Base-by-base conservation (phyloP, 2,329 filamentous ascomycete genomes). In the Cryphonectria japonica region DNA sequence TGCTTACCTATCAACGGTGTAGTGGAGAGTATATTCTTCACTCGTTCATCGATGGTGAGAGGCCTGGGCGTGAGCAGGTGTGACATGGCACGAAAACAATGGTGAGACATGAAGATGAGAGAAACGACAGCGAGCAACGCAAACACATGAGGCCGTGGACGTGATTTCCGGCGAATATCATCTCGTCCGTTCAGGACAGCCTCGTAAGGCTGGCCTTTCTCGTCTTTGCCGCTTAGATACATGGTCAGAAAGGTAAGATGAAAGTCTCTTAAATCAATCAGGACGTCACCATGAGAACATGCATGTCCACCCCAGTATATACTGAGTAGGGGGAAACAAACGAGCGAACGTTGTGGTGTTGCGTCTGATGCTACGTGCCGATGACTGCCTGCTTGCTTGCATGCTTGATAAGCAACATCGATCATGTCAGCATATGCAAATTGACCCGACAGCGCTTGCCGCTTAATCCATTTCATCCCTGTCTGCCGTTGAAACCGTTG, bases 1-100 rank as follows among this genome's bases (percentile, higher is more conserved):
- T 26, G 50, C 63, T 46, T 80, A 87, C 85, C 85, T 72, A 88
- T 87, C 74, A 88, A 77, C 1, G 86, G 85, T 1, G 82, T 85
- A 6, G 78, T 74, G 6, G 80, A 78, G 43, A 88, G 80, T 46
- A 88, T 85, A 46, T 77, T 78, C 50, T 80, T 81, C 57, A 85
- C 85, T 52, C 85, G 81, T 65, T 84, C 78, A 66, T 87, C 83
- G 32, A 85, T 76, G 4, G 81, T 81, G 70, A 68, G 67, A 4
- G 60, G 29, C 52, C 43, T 52, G 3, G 63, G 68, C 5, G 62
- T n/a, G 32, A 66, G 59, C 39, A 22, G 29, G 14, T 50, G 67
- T 8, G 39, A 69, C 29, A 72, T 16, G 37, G 68, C 69, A 69
- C 46, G 68, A 34, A 50, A 26, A 29, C 72, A 73, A 34, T 67